Evolutionary conservation across 176 grass and related monocot genomes (phyloP).

Genomic region (Triticum turgidum): DNA sequence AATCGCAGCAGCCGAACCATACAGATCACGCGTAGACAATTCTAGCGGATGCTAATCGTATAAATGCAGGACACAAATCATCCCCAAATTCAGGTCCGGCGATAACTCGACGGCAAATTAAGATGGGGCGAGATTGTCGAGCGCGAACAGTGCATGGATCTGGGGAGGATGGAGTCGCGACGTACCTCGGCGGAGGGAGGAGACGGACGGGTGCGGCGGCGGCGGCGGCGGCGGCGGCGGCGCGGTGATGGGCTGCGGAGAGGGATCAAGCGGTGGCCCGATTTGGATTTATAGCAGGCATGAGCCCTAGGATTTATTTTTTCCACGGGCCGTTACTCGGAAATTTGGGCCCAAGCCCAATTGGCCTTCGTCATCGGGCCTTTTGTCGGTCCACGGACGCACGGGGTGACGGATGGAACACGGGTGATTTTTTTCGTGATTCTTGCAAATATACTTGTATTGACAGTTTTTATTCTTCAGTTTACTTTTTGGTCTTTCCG

Average conservation of each 20-base stretch:
- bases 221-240: neutral
- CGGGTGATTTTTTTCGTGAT: no score
- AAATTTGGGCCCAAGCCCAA: no score
- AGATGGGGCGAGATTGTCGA: neutral
- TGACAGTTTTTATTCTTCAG: no score
- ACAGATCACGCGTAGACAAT: neutral
- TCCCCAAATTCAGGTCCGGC: neutral
- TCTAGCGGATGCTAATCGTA: neutral
- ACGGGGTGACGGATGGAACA: no score
- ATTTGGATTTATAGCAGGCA: neutral
- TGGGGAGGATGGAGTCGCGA: neutral
- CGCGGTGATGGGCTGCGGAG: neutral
- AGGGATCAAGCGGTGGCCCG: neutral
- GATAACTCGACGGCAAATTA: neutral
- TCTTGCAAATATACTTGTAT: no score
- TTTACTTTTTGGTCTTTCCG: no score
- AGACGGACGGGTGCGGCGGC: neutral
- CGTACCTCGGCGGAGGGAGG: slow-evolving; percentile 1
- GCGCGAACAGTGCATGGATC: neutral
- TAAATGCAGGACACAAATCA: neutral
- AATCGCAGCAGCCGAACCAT: neutral
- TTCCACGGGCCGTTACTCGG: no score
- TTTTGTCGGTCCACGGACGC: no score
- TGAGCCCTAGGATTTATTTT: neutral
- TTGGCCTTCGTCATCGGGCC: no score